A percentile compares a stretch with the other conserved stretches of the same genome.
phyloP scores from a whole-genome alignment of 441 rosid species.

The Erodium trifolium region DNA sequence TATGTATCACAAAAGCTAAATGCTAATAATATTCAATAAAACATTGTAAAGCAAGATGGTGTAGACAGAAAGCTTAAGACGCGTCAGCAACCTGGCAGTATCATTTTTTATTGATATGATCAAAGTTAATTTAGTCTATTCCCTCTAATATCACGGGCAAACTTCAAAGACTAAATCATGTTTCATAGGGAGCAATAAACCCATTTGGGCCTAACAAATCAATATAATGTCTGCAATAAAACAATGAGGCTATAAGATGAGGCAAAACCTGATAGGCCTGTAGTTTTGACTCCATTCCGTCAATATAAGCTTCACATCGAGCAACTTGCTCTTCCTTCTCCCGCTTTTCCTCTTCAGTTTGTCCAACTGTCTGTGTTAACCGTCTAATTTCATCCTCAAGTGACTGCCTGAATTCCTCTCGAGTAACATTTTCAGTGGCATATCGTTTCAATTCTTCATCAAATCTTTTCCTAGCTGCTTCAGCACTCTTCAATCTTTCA shows the following conservation, averaged over 20 bases:
- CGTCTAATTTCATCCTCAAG: slow-evolving; percentile 83
- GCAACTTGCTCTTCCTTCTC: slow-evolving; percentile 93
- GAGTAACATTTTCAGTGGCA: slow-evolving; percentile 72
- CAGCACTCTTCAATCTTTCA: slow-evolving; percentile 82
- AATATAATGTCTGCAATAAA: not conserved
- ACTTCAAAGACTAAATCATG: not conserved
- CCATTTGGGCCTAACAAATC: not conserved
- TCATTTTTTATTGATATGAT: too few species aligned
- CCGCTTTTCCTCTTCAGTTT: slow-evolving; percentile 88
- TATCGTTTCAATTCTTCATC: slow-evolving; percentile 85
- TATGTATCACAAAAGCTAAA: not conserved
- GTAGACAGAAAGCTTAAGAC: too few species aligned
- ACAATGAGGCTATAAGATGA: not conserved
- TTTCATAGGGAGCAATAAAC: not conserved
- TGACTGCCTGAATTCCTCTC: slow-evolving; percentile 84
- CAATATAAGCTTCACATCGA: slow-evolving; percentile 88
- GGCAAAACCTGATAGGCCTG: slow-evolving; percentile 82
- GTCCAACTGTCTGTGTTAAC: slow-evolving; percentile 75
- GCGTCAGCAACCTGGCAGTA: too few species aligned
- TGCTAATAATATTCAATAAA: not conserved
- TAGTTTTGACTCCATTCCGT: slow-evolving; percentile 89
- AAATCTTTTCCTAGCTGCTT: slow-evolving; percentile 79
- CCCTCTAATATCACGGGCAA: not conserved
- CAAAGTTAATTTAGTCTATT: too few species aligned
- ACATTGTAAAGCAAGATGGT: not conserved